Evolutionary conservation across 306 rosid genomes (phyloP).

Genomic region (Pyrus communis): DNA sequence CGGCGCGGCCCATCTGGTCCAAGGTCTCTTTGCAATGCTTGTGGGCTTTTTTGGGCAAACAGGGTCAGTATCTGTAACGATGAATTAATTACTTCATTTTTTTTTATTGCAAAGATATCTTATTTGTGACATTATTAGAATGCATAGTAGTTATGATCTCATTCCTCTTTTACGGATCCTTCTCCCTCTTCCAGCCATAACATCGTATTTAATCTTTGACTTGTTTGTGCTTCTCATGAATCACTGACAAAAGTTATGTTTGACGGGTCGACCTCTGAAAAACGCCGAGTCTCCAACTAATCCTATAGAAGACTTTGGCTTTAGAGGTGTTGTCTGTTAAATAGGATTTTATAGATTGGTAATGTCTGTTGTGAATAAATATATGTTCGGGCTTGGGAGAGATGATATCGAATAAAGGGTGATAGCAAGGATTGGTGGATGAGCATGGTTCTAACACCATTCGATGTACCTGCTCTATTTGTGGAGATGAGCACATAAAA

Average conservation of each 20-base stretch:
- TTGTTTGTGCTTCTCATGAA: background rate
- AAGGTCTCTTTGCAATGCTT: conserved; percentile 92
- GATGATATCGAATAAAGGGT: background rate
- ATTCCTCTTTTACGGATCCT: background rate
- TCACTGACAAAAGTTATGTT: background rate
- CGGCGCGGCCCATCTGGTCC: conserved; percentile 96
- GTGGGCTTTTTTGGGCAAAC: conserved; percentile 95
- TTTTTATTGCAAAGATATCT: background rate
- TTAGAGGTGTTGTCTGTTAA: background rate
- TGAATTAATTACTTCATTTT: conserved; percentile 1
- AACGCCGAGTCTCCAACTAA: background rate
- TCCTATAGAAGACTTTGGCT: background rate
- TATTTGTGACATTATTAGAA: background rate
- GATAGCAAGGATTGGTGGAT: background rate
- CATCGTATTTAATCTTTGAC: background rate
- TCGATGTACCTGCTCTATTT: background rate
- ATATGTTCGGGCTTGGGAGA: background rate
- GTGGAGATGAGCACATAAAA: background rate
- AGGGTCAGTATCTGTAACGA: conserved; percentile 53
- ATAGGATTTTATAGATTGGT: background rate
- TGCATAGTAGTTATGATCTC: background rate
- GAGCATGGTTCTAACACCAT: background rate
- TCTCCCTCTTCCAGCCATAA: background rate
- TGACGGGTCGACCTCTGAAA: background rate
- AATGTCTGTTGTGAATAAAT: background rate